phyloP scores from a whole-genome alignment of 805 yeast species.

The Candida easanensis region DNA sequence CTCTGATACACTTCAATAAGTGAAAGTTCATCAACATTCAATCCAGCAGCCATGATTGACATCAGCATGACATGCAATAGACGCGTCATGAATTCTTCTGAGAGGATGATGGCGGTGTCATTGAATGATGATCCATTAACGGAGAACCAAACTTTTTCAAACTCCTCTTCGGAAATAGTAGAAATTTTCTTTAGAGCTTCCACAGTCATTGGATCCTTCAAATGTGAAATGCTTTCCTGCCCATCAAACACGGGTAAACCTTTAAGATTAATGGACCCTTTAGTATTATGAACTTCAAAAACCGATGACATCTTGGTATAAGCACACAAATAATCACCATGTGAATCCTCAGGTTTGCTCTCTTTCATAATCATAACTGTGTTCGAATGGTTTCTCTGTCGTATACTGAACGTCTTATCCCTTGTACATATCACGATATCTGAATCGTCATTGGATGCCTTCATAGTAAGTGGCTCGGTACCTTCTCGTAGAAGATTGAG shows the following conservation, averaged over 20 bases:
- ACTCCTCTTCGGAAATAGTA: conserved; percentile 55
- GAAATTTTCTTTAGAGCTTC: conserved; percentile 40
- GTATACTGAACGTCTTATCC: conserved; percentile 55
- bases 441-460: conserved; percentile 29
- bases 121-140: conserved; percentile 55
- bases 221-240: conserved; percentile 15
- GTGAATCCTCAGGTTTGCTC: conserved; percentile 24
- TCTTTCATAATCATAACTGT: conserved; percentile 55
- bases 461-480: conserved; percentile 26
- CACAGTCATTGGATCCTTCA: conserved; percentile 9
- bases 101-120: conserved; percentile 39
- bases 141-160: conserved; percentile 48
- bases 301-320: conserved; percentile 33
- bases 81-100: conserved; percentile 32
- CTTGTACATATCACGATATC: conserved; percentile 63
- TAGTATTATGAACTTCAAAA: conserved; percentile 34
- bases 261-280: conserved; percentile 32
- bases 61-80: conserved; percentile 35
- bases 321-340: conserved; percentile 30
- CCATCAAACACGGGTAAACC: conserved; percentile 39
- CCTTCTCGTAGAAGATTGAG: conserved; percentile 33
- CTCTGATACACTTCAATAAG: conserved; percentile 29
- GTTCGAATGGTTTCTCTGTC: conserved; percentile 86
- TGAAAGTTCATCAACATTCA: conserved; percentile 29
- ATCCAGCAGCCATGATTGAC: conserved; percentile 36